Base-by-base conservation (phyloP, 345 rosid genomes). In the Ceriops decandra region DNA sequence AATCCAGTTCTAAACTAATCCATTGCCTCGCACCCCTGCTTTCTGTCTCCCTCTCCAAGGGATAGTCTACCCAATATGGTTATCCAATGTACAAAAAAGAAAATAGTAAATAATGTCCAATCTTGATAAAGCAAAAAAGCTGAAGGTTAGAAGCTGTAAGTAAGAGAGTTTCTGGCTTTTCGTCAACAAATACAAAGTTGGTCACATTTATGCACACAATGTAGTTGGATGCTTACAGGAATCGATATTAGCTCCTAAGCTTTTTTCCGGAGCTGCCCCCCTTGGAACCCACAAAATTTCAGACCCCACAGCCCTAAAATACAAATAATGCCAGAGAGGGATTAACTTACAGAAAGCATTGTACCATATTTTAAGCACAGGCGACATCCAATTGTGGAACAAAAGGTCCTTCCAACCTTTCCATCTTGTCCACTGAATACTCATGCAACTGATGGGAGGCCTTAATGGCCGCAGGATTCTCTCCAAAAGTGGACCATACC, bases 241-340 rank as follows among this genome's bases (percentile, higher is more conserved):
- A 42, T 42, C 17, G 5, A 42, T 3, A 42, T 42, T 42, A 42
- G 49, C 15, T 13, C 49, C 49, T 13, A 13, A 53, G 60, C 33
- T 21, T 46, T 53, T 70, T 54, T 30, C 67, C 28, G 54, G 7
- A 60, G 61, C 32, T 42, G 15, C 56, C 16, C 16, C 15, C 19
- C 5, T 57, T 62, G 46, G 24, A 61, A 22, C 67, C 57, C 57
- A 70, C 72, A 56, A 77, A 78, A 75, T 49, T 62, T 57, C 61
- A 52, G 63, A 2, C 26, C 60, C n/a, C 56, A 36, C 49, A 32
- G 33, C 66, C 62, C 72, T 26, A 28, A 53, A 46, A 38, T 49
- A 31, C 57, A 52, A 42, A 66, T 59, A 22, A 24, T 60, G 10
- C 42, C 6, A 52, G 42, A 49, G 22, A 11, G 54, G 35, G 33